Conservation (phyloP, 257 asterid species). For the Solanum piurae region DNA sequence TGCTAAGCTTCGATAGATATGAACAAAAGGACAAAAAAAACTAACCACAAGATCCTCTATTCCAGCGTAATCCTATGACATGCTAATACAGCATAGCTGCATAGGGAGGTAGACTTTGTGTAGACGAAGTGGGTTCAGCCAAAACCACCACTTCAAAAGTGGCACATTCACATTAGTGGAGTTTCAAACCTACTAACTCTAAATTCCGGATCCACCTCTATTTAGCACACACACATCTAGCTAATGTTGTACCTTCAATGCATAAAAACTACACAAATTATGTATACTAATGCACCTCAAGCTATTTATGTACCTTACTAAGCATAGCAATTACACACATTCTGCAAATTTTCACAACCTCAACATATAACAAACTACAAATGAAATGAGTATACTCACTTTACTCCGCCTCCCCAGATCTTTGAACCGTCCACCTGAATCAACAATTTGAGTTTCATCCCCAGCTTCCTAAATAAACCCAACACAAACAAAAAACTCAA, state of each 20-base stretch:
- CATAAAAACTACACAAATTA: neutral
- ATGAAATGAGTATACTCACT: conserved; percentile 25
- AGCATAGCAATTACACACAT: neutral
- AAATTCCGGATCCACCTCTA: neutral
- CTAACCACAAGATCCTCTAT: neutral
- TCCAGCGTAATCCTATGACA: neutral
- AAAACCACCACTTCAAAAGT: no score
- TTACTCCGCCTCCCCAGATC: conserved; percentile 73
- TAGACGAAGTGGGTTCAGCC: no score
- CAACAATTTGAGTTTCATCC: conserved; percentile 39
- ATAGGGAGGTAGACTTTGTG: no score
- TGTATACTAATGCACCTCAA: neutral
- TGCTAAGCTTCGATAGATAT: neutral
- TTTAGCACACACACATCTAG: neutral
- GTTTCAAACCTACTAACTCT: neutral
- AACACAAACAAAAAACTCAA: neutral
- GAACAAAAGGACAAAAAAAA: neutral
- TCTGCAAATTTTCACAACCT: neutral
- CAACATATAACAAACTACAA: neutral
- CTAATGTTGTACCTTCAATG: neutral
- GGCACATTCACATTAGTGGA: neutral
- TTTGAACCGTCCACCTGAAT: conserved; percentile 15
- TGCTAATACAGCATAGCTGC: neutral
- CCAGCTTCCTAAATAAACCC: neutral
- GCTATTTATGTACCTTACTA: neutral